Conservation (phyloP, 2,329 filamentous ascomycete species). For the Periconia digitata region DNA sequence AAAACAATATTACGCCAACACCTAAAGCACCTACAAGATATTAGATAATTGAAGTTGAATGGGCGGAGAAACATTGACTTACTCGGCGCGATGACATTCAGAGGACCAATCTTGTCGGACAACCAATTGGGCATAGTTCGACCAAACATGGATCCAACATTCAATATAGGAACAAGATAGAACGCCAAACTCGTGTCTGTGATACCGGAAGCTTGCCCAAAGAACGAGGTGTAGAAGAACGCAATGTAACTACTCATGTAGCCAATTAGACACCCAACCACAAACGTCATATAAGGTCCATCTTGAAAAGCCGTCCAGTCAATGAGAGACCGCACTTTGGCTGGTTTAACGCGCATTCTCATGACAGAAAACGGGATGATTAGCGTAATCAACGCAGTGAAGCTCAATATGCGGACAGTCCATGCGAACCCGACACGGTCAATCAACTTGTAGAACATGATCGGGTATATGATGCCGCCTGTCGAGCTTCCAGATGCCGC, state of each 20-base stretch:
- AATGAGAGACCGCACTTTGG: background rate
- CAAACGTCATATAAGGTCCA: background rate
- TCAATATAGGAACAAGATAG: background rate
- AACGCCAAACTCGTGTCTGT: background rate
- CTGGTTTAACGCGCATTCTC: background rate
- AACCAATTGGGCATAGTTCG: background rate
- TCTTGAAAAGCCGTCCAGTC: background rate
- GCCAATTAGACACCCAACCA: background rate
- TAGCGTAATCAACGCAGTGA: slow-evolving; percentile 11
- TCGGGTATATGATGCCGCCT: slow-evolving; percentile 17
- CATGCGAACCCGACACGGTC: slow-evolving; percentile 13
- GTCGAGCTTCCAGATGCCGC: background rate
- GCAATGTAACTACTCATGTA: background rate
- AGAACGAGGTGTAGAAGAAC: background rate
- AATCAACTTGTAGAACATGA: slow-evolving; percentile 13
- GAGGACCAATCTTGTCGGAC: background rate
- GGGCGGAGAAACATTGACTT: too few species aligned
- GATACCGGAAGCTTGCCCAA: background rate
- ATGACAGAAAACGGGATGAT: background rate
- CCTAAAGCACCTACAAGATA: background rate
- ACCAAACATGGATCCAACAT: background rate
- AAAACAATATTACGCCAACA: background rate
- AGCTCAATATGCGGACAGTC: slow-evolving; percentile 13
- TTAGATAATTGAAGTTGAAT: too few species aligned
- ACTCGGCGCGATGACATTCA: background rate